These are phyloP conservation scores for Cryptococcus neoformans DNA, from an alignment of 1,284 basidiomycete genomes.

Conservation along the genomic window DNA sequence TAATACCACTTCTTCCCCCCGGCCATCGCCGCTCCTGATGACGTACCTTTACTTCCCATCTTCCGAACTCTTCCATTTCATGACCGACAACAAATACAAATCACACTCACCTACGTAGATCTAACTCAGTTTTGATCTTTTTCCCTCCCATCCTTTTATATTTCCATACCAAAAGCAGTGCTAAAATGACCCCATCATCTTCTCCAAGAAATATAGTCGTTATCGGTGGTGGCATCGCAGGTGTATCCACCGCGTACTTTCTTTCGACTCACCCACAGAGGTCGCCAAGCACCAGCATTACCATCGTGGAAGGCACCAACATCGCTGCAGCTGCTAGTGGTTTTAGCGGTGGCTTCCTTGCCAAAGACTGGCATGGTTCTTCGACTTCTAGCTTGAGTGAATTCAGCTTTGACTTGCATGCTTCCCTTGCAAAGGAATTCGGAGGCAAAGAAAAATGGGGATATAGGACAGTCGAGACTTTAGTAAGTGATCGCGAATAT, in stretches of 20 bases:
- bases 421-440: conserved; percentile 69
- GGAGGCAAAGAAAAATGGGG: conserved; percentile 75
- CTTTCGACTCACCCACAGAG: conserved; percentile 29
- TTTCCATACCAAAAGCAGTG: background rate
- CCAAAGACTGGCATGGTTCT: conserved; percentile 66
- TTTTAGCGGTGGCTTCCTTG: conserved; percentile 89
- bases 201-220: conserved; percentile 36
- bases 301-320: conserved; percentile 70
- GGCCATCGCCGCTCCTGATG: background rate
- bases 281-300: conserved; percentile 52
- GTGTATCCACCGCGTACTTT: conserved; percentile 68
- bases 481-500: conserved; percentile 27
- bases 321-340: conserved; percentile 68
- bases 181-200: background rate
- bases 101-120: no score
- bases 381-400: conserved; percentile 59
- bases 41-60: background rate
- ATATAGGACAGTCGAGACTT: conserved; percentile 64
- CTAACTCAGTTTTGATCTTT: no score
- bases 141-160: background rate
- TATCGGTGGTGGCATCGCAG: conserved; percentile 69
- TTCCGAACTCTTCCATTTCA: background rate
- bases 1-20: background rate
- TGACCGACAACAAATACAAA: no score
- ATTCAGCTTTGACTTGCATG: conserved; percentile 77